Evolutionary conservation across 2,329 filamentous ascomycete genomes (phyloP), one percentile per base, ranked within the genome.

Genomic region (Claviceps sorghi): DNA sequence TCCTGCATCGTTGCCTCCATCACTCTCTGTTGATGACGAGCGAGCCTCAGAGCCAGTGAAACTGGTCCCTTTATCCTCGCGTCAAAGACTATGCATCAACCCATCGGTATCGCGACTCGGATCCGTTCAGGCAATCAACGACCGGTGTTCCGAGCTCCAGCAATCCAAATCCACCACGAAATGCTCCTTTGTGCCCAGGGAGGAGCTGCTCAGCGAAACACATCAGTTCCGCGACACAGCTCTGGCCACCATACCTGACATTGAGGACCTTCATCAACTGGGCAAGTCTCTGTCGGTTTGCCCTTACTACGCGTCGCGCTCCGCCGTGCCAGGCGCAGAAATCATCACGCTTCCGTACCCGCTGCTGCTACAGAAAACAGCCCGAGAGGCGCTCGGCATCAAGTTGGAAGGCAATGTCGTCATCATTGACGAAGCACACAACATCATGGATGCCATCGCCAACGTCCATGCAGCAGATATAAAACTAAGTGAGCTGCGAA

Each of bases 361-460:
- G 1, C 69, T 98, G 7, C 75, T 98, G 0, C 72, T 98, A 3
- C 93, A 97, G 62, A 86, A 83, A 60, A 86, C 82, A 4, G 90
- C 93, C 0, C 77, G 93, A 48, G 90, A 97, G 55, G 89, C 93
- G 0, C 74, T 98, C 0, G 84, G 86, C 0, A 82, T 98, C 44
- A 91, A 85, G 26, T 69, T 98, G 9, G 89, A 94, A 60, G 82
- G 83, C 5, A 93, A 95, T 61, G 75, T 98, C 0, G 82, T 98
- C n/a, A 86, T 98, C 29, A 87, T 98, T 48, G 93, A 98, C 59
- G 93, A 98, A 71, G 93, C 93, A 0, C 93, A 98, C 65, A 98
- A 98, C 62, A 79, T 98, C 50, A 95, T 96, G 84, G 90, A 96
- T 65, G 89, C 91, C 0, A 88, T 98, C 46, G 80, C 88, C 17